Evolutionary conservation across 495 filamentous ascomycete genomes (phyloP), one percentile per base, ranked within the genome.

Genomic region (Podospora australis): DNA sequence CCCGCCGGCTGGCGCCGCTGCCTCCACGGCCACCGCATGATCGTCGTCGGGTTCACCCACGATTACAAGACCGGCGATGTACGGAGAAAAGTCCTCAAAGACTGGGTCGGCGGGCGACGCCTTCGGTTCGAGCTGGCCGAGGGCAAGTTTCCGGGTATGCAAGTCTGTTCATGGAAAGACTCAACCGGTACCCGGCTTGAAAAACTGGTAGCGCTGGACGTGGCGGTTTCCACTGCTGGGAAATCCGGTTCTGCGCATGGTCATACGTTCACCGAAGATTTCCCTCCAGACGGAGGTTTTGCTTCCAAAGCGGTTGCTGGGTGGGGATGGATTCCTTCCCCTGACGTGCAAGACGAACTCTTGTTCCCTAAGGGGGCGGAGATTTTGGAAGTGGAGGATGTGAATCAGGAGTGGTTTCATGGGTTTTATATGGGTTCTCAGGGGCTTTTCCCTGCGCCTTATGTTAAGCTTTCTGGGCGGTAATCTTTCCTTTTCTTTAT

Each of bases 351-450:
- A 25, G 85, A 94, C 63, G 90, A 96, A 70, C 60, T 96, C 44
- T 68, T 78, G 55, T 95, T 96, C 56, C 90, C 90, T 2, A 83
- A 79, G 47, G 82, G 84, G 4, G 88, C 89, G 0, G 86, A 91
- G 65, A 77, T 96, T 9, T 71, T 73, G 2, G 90, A 95, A 71
- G 80, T 80, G 26, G 80, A 87, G 65, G 82, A 87, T 63, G 78
- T 90, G 36, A 95, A 92, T 65, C 87, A 80, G 30, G 88, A 94
- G 63, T 96, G 88, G 88, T 86, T 72, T 46, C 81, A 80, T 69
- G 90, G 90, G 0, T 78, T 73, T 26, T 96, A 94, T 73, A 83
- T 84, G 61, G 87, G 86, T 14, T 67, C 62, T 24, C 78, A 74
- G 48, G 88, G 88, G 1, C 50, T 95, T 52, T 90, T 95, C 63